Base-by-base conservation (phyloP, 2,329 filamentous ascomycete genomes). In the Coniella lustricola region DNA sequence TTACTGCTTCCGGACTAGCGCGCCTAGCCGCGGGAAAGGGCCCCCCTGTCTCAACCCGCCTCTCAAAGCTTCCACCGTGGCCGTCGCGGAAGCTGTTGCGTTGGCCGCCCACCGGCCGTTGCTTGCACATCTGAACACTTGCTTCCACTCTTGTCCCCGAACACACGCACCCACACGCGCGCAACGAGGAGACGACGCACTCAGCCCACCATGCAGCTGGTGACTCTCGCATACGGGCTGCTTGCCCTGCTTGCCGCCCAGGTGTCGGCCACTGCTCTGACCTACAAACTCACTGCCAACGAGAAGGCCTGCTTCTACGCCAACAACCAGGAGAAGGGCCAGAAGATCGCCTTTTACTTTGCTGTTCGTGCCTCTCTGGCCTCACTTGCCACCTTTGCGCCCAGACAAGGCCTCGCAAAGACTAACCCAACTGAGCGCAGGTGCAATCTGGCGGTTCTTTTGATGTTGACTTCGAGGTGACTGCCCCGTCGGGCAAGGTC, bases 401-500 rank as follows among this genome's bases (percentile, higher is more conserved):
- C 38, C 17, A n/a, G 18, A 17, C 7, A 8, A 10, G 22, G 17
- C 7, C 16, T 12, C n/a, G 38, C n/a, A 34, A 20, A 29, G n/a
- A 14, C 10, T 53, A n/a, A 44, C 18, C 18, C 18, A 17, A 8
- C 8, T 3, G 43, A 10, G 10, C 25, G 36, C 55, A 95, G 90
- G 90, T 96, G 40, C 93, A 98, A 94, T 91, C 90, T 8, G 93
- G 93, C 63, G 94, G 93, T 59, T 91, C 90, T 25, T 98, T 98
- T 71, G 93, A 98, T 74, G 79, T 98, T 69, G 90, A 97, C 67
- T 98, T 95, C 72, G 71, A 81, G 51, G 91, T 98, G 48, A 79
- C 82, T 43, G 90, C 88, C 17, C 93, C 94, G 22, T 80, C 79
- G 57, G 82, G 85, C 62, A 90, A 86, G 68, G 68, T 88, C 53